Conservation (phyloP, 495 filamentous ascomycete genomes). For the Penicillium manginii region DNA sequence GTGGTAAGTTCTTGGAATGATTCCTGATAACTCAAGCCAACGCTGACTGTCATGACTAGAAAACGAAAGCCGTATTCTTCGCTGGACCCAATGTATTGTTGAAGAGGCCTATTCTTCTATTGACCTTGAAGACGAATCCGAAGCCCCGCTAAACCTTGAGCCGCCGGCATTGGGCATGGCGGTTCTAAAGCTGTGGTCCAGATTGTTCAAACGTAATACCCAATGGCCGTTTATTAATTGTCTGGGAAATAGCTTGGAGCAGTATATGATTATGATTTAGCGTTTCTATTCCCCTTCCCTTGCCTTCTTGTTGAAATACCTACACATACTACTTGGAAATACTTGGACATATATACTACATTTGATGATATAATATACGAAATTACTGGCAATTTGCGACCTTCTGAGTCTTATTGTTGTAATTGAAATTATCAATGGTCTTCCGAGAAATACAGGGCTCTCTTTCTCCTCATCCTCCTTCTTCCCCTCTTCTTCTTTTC, state of each 20-base stretch:
- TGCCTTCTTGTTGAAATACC: not conserved
- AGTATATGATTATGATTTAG: conserved; percentile 37
- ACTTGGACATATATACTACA: not conserved
- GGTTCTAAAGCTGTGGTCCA: conserved; percentile 42
- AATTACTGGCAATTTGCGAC: not conserved
- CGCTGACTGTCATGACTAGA: conserved; percentile 22
- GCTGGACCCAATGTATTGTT: conserved; percentile 42
- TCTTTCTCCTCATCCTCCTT: too few relatives aligned
- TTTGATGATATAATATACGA: conserved; percentile 3
- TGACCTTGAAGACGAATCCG: conserved; percentile 36
- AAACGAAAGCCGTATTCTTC: conserved; percentile 44
- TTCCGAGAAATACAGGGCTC: too few relatives aligned
- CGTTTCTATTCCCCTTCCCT: not conserved
- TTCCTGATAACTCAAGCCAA: not conserved
- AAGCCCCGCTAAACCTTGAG: conserved; percentile 29
- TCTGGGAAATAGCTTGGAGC: conserved; percentile 41
- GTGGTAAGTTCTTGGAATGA: conserved; percentile 27
- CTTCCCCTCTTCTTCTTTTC: not conserved
- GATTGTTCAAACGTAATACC: conserved; percentile 41
- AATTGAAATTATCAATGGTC: too few relatives aligned
- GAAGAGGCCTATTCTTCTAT: conserved; percentile 45
- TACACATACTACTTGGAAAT: not conserved
- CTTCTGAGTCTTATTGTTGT: not conserved
- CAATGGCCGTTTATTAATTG: conserved; percentile 49
- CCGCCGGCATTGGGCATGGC: conserved; percentile 35